Evolutionary conservation across 2,329 filamentous ascomycete genomes (phyloP).

Genomic region (Phyllosticta citriasiana): DNA sequence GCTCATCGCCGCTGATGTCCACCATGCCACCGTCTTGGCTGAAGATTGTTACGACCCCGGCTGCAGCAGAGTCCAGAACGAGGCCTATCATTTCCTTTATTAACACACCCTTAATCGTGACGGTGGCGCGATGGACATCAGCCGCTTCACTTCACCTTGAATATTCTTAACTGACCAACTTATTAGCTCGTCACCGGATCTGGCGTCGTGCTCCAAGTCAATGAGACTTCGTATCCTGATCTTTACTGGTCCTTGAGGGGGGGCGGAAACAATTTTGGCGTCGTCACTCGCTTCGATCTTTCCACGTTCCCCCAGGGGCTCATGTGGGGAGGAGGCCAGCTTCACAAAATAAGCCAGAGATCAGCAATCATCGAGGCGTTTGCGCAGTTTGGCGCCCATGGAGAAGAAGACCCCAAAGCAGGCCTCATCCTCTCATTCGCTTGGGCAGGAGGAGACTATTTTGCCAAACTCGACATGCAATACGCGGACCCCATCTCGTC

Average conservation of each 20-base stretch:
- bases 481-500: slow-evolving; percentile 11
- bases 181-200: slow-evolving; percentile 19
- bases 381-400: slow-evolving; percentile 18
- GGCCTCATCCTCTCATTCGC: slow-evolving; percentile 21
- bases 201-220: slow-evolving; percentile 23
- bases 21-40: background rate
- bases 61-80: background rate
- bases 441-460: slow-evolving; percentile 12
- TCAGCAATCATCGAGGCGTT: slow-evolving; percentile 18
- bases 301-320: slow-evolving; percentile 14
- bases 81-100: background rate
- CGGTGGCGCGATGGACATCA: background rate
- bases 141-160: slow-evolving; percentile 6
- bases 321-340: slow-evolving; percentile 21
- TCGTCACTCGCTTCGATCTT: slow-evolving; percentile 19
- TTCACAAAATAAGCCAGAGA: slow-evolving; percentile 11
- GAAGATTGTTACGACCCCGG: background rate
- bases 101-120: background rate
- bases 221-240: slow-evolving; percentile 15
- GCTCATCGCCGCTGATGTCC: background rate
- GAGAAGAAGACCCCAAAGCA: slow-evolving; percentile 15
- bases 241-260: slow-evolving; percentile 31
- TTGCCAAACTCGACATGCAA: slow-evolving; percentile 14
- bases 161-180: slow-evolving; percentile 9
- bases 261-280: slow-evolving; percentile 24